These are phyloP conservation scores for Hevea brasiliensis DNA, from an alignment of 345 rosid species.

Conservation along the genomic window DNA sequence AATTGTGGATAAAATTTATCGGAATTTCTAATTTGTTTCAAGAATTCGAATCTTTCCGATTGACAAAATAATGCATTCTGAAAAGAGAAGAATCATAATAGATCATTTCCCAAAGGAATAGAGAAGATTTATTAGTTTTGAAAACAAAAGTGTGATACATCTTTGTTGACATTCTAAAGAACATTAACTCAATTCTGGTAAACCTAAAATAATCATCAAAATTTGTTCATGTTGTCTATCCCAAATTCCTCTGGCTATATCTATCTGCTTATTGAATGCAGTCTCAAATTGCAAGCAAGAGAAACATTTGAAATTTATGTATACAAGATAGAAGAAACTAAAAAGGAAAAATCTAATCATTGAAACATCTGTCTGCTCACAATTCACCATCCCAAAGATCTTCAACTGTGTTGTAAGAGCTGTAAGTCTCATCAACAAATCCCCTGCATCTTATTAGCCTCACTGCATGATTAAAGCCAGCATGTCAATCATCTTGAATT, in stretches of 20 bases:
- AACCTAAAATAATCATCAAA: not conserved
- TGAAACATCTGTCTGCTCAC: slow-evolving; percentile 9
- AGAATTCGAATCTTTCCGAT: too few species aligned
- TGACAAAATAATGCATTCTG: too few species aligned
- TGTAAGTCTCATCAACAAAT: slow-evolving; percentile 40
- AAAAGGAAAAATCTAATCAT: not conserved
- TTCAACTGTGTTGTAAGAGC: slow-evolving; percentile 40
- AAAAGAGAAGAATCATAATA: too few species aligned
- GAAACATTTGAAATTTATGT: not conserved
- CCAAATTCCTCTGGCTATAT: not conserved
- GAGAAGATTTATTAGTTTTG: too few species aligned
- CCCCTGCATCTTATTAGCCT: slow-evolving; percentile 34
- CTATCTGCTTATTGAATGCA: not conserved
- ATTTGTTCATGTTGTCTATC: not conserved
- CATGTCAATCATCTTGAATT: not conserved
- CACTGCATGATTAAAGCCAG: slow-evolving; percentile 21
- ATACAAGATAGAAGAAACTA: not conserved
- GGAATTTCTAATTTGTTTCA: too few species aligned
- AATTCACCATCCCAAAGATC: slow-evolving; percentile 59
- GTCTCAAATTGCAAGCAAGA: not conserved
- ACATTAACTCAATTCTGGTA: too few species aligned
- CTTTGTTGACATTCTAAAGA: too few species aligned
- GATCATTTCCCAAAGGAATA: too few species aligned
- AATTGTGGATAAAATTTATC: too few species aligned
- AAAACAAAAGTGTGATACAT: too few species aligned